Percentiles rank a stretch among this genome's conserved stretches.
These are phyloP conservation scores for Komagataella kurtzmanii DNA, from an alignment of 805 yeast species.

Conservation along the genomic window DNA sequence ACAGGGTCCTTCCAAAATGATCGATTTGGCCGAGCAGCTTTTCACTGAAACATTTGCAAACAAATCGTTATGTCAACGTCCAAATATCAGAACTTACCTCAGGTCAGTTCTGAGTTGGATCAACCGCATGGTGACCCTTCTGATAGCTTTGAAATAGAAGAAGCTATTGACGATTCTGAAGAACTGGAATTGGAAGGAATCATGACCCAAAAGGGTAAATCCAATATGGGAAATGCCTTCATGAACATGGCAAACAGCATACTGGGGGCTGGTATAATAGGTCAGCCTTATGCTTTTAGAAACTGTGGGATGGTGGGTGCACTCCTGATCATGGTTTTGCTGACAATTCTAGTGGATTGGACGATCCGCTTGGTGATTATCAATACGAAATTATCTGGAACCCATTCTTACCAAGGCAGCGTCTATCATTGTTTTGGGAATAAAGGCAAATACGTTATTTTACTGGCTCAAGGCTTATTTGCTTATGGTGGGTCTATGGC, in stretches of 20 bases:
- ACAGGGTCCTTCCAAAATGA: background rate
- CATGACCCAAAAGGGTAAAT: slow-evolving; percentile 18
- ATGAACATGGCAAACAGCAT: slow-evolving; percentile 96
- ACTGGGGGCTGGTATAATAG: slow-evolving; percentile 91
- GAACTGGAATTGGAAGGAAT: background rate
- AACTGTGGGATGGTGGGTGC: slow-evolving; percentile 77
- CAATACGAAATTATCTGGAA: slow-evolving; percentile 68
- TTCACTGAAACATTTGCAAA: background rate
- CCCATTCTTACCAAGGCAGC: slow-evolving; percentile 73
- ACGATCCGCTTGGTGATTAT: slow-evolving; percentile 67
- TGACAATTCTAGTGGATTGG: slow-evolving; percentile 79
- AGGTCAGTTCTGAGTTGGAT: background rate
- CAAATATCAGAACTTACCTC: background rate
- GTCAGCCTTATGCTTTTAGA: slow-evolving; percentile 80
- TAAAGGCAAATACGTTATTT: slow-evolving; percentile 50
- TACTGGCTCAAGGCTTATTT: slow-evolving; percentile 72
- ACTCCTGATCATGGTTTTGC: slow-evolving; percentile 36
- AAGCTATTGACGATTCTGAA: background rate
- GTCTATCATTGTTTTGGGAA: slow-evolving; percentile 70
- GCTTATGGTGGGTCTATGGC: slow-evolving; percentile 95
- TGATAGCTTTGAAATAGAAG: background rate
- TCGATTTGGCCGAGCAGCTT: background rate
- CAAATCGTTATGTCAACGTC: background rate
- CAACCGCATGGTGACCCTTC: background rate
- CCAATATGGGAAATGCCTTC: slow-evolving; percentile 73